Evolutionary conservation across 225 moss, liverwort and hornwort genomes (phyloP).

Genomic region (Physcomitrium patens): DNA sequence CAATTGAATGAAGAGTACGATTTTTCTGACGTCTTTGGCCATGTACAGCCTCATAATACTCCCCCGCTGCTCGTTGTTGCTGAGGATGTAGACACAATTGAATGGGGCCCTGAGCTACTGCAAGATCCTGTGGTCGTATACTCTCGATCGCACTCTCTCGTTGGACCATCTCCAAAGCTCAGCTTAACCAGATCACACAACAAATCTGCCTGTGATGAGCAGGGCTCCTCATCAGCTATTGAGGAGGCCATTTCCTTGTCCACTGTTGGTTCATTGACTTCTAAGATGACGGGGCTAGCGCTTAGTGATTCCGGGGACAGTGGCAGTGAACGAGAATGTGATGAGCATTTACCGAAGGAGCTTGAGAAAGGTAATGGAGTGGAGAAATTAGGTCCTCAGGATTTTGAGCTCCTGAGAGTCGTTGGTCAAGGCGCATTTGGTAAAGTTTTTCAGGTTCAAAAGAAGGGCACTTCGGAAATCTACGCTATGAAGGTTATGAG

Average conservation of each 20-base stretch:
- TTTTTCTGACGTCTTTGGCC: constrained; percentile 94
- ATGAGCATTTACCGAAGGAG: constrained; percentile 50
- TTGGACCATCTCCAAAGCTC: constrained; percentile 88
- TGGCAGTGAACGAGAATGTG: constrained; percentile 74
- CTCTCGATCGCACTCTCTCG: constrained; percentile 88
- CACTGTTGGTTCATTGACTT: constrained; percentile 25
- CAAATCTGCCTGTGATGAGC: constrained; percentile 59
- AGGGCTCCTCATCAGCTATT: constrained; percentile 27
- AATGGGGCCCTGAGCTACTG: constrained; percentile 65
- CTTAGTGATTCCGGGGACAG: constrained; percentile 88
- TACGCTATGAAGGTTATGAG: constrained; percentile 99
- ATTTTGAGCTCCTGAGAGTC: constrained; percentile 89
- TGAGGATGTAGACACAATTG: constrained; percentile 59
- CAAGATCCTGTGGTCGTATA: constrained; percentile 67
- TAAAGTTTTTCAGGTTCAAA: constrained; percentile 92
- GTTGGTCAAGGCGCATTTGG: constrained; percentile 97
- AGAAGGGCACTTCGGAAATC: constrained; percentile 86
- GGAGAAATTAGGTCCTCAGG: constrained; percentile 81
- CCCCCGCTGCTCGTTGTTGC: constrained; percentile 62
- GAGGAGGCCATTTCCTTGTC: constrained; percentile 27
- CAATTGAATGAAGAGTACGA: constrained; percentile 76
- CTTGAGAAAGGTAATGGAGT: constrained; percentile 30
- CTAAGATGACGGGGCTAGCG: constrained; percentile 41
- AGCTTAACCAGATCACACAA: constrained; percentile 57
- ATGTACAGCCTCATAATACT: constrained; percentile 57